Base-by-base conservation (phyloP, 192 early-diverging fungal species). In the Entophlyctis luteolus region DNA sequence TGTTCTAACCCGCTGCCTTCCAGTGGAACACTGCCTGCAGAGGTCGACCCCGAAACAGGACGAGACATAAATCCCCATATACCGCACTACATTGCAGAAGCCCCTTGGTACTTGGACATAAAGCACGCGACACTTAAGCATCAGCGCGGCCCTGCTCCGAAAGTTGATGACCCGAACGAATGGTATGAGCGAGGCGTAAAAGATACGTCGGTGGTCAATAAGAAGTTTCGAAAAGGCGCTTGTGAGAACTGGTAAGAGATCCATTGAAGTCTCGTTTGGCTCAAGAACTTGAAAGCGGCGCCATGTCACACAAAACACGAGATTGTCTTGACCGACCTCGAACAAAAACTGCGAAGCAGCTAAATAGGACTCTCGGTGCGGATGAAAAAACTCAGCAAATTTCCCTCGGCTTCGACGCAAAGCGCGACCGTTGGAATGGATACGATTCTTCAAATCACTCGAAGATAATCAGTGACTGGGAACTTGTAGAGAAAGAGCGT, bases 51-150 rank as follows among this genome's bases (percentile, higher is more conserved):
- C 3, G 77, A 80, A 55, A 84, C 81, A 46, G 98, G 96, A 36
- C 87, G 87, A 25, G 90, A 91, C 67, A 98, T 99, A 81, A 98
- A 99, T 73, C 98, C 98, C 20, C 96, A 99, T 72, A 98, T 97
- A 48, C 98, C 98, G 25, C 62, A 50, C 33, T 50, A 48, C 31
- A 12, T 33, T 56, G 1, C 98, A 91, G 75, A 96, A 42, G 94
- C 94, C 48, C 96, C 96, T 70, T 99, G 95, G 75, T 84, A 87
- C 48, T 67, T 79, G 36, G 72, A 77, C 52, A 75, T 80, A 49
- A 42, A 75, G 56, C 73, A 89, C 70, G 75, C 88, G 0, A 90
- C 93, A 1, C 84, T 98, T 53, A 91, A 92, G 65, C 95, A 97
- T 79, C 94, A 98, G 72, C 85, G 86, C 27, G 73, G 71, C 16